A percentile compares a stretch with the other conserved stretches of the same genome.
Evolutionary conservation across 2,329 filamentous ascomycete genomes (phyloP).

Genomic region (Ciborinia camelliae): DNA sequence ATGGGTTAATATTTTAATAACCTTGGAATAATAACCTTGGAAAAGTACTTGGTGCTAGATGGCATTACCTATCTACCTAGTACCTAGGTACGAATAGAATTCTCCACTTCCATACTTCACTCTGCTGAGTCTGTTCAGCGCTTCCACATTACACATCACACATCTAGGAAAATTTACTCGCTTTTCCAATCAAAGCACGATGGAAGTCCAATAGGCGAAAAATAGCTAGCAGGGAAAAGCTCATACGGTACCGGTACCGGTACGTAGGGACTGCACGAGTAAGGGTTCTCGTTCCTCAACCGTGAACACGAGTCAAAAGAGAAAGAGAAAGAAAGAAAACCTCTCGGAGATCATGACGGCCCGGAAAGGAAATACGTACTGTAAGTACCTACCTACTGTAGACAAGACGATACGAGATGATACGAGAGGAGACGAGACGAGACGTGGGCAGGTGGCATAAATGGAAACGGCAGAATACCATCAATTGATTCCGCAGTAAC

Average conservation of each 20-base stretch:
- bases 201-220: background rate
- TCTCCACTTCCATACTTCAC: background rate
- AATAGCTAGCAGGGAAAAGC: background rate
- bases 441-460: too few relatives aligned
- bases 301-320: background rate
- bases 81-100: background rate
- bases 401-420: too few relatives aligned
- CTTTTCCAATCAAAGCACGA: background rate
- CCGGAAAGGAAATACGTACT: background rate
- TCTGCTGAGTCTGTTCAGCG: background rate
- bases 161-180: background rate
- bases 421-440: too few relatives aligned
- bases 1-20: too few relatives aligned
- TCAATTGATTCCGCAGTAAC: too few relatives aligned
- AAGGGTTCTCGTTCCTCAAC: background rate
- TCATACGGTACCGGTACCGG: background rate
- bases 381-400: too few relatives aligned
- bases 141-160: background rate
- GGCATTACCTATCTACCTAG: background rate
- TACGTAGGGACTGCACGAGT: background rate
- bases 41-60: background rate
- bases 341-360: background rate
- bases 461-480: too few relatives aligned
- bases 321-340: background rate
- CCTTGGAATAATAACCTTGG: background rate